phyloP scores from a whole-genome alignment of 164 flowering plant genomes.

The Vitis labrusca region DNA sequence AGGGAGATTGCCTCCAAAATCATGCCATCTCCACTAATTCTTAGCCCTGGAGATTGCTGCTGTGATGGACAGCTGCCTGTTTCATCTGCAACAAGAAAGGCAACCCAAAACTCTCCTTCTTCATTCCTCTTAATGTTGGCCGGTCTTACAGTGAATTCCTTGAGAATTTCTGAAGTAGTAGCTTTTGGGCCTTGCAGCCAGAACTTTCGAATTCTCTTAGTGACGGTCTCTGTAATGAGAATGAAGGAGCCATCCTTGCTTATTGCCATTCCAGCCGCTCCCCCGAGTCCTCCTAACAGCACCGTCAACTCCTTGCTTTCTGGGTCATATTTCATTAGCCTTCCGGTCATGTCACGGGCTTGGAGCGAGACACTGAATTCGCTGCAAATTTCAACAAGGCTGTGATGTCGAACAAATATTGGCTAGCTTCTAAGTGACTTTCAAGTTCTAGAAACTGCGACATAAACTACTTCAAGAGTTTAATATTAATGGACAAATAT shows the following conservation, averaged over 20 bases:
- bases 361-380: too few relatives aligned
- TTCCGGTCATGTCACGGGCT: conserved; percentile 21
- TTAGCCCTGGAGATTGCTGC: too few relatives aligned
- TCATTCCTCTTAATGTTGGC: conserved; percentile 27
- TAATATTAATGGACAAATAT: too few relatives aligned
- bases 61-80: too few relatives aligned
- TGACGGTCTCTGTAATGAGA: conserved; percentile 37
- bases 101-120: conserved; percentile 28
- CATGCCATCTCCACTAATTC: too few relatives aligned
- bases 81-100: too few relatives aligned
- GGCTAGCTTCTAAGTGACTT: too few relatives aligned
- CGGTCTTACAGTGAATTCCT: conserved; percentile 23
- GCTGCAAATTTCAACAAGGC: too few relatives aligned
- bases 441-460: too few relatives aligned
- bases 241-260: conserved; percentile 33
- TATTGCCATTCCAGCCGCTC: conserved; percentile 47
- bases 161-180: conserved; percentile 8
- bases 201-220: conserved; percentile 14
- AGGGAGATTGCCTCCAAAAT: too few relatives aligned
- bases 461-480: too few relatives aligned
- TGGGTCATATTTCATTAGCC: conserved; percentile 23
- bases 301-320: conserved; percentile 18
- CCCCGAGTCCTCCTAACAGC: conserved; percentile 20
- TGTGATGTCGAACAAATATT: too few relatives aligned
- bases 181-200: conserved; percentile 26